Evolutionary conservation across 2,329 filamentous ascomycete genomes (phyloP).

Genomic region (Penicillium rolfsii): DNA sequence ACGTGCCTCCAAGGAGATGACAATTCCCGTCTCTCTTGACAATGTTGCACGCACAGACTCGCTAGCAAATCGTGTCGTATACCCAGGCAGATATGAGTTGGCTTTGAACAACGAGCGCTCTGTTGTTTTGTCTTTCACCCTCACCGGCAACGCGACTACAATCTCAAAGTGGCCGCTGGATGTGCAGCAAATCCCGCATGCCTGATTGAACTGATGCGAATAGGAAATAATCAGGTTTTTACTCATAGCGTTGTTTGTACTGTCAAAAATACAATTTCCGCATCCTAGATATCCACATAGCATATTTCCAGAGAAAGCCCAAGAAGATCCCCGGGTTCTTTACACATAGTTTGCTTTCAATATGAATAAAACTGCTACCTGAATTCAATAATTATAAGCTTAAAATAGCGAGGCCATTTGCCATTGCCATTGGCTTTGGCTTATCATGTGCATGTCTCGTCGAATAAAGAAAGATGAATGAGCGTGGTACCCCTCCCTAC

Average conservation of each 20-base stretch:
- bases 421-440: no score
- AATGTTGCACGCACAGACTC: constrained; percentile 44
- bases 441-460: neutral
- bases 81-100: constrained; percentile 48
- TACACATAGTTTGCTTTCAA: neutral
- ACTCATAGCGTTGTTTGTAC: neutral
- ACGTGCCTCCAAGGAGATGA: constrained; percentile 31
- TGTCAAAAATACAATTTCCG: neutral
- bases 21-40: constrained; percentile 44
- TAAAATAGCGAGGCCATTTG: no score
- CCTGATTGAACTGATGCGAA: neutral
- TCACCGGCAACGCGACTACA: constrained; percentile 38
- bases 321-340: neutral
- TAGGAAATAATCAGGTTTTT: no score
- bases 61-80: constrained; percentile 44
- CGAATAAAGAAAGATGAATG: neutral
- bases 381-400: no score
- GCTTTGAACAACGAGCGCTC: constrained; percentile 47
- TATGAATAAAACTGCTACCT: no score
- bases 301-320: neutral
- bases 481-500: neutral
- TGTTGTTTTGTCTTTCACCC: constrained; percentile 36
- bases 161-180: constrained; percentile 42
- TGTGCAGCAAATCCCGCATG: constrained; percentile 26
- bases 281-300: neutral